Conservation (phyloP, 2,329 filamentous ascomycete genomes). For the Teratosphaeria pseudoeucalypti region DNA sequence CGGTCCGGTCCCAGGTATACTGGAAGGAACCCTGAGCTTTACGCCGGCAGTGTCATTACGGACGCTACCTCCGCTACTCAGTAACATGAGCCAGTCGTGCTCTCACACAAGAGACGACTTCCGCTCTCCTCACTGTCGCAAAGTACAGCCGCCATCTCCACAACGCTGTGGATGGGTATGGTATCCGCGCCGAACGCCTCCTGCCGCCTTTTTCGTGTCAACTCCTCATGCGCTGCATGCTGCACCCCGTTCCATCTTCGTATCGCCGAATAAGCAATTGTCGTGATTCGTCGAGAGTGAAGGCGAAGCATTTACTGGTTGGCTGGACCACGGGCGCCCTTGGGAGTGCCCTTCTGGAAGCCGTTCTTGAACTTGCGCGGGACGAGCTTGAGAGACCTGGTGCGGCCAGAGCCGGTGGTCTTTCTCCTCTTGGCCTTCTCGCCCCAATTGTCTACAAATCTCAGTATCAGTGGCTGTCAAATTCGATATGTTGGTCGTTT, state of each 20-base stretch:
- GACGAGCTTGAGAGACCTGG: slow-evolving; percentile 88
- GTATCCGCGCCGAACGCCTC: neutral
- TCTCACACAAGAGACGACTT: neutral
- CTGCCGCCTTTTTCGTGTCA: neutral
- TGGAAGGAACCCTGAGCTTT: neutral
- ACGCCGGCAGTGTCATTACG: neutral
- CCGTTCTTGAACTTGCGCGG: slow-evolving; percentile 94
- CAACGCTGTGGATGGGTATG: neutral
- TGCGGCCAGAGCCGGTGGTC: slow-evolving; percentile 94
- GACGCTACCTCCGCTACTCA: neutral
- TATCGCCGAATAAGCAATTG: neutral
- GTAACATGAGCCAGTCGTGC: neutral
- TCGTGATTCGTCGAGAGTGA: neutral
- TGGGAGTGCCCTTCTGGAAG: slow-evolving; percentile 84
- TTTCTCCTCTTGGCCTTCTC: slow-evolving; percentile 99
- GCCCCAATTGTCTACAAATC: slow-evolving; percentile 85
- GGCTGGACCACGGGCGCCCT: slow-evolving; percentile 59
- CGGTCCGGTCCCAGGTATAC: neutral
- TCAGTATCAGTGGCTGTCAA: neutral
- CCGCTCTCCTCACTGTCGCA: neutral
- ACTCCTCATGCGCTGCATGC: neutral
- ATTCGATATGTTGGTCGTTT: neutral
- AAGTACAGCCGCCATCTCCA: neutral
- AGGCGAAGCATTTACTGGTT: slow-evolving; percentile 4
- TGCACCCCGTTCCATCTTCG: neutral